Base-by-base conservation (phyloP, 2,329 filamentous ascomycete species). In the Tolypocladium tropicale region DNA sequence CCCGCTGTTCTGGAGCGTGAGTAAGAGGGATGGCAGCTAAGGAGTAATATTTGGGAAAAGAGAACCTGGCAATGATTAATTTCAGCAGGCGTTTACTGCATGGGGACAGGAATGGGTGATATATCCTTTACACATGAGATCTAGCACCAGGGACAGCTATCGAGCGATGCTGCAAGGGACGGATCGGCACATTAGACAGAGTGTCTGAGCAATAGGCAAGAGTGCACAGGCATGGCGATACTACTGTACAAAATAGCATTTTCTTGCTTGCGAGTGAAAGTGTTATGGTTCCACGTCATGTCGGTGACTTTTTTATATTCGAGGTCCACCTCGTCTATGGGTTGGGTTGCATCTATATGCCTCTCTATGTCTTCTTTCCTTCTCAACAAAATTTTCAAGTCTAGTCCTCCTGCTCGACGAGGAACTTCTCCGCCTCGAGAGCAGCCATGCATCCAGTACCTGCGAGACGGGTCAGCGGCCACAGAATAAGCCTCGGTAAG, bases 391-490 rank as follows among this genome's bases (percentile, higher is more conserved):
- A 55, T 23, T 37, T 41, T 59, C 62, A 43, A 4, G n/a, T 61
- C 54, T 52, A 34, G n/a, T 59, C 79, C 65, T 93, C 89, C 52
- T 80, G 74, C 67, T 96, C 93, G 6, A 89, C 79, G 55, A 99
- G 78, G 78, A 82, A 96, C 73, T 96, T 95, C 76, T 99, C 94
- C 11, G 93, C 93, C 69, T 99, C 94, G 55, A 99, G 82, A 12
- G 93, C 94, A 54, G 94, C 94, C 77, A 96, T 87, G 74, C 94
- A 99, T 61, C 94, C 94, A 59, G 92, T 91, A 58, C 92, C 90
- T 92, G 33, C 9, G 14, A 34, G 12, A n/a, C n/a, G 4, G 3
- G 43, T 53, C 25, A 50, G 46, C 46, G 16, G 30, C 46, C 5
- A 10, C 46, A 30, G 21, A 18, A 21, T 2, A 49, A 33, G 3